Base-by-base conservation (phyloP, 345 rosid species). In the Eutrema heterophyllum region DNA sequence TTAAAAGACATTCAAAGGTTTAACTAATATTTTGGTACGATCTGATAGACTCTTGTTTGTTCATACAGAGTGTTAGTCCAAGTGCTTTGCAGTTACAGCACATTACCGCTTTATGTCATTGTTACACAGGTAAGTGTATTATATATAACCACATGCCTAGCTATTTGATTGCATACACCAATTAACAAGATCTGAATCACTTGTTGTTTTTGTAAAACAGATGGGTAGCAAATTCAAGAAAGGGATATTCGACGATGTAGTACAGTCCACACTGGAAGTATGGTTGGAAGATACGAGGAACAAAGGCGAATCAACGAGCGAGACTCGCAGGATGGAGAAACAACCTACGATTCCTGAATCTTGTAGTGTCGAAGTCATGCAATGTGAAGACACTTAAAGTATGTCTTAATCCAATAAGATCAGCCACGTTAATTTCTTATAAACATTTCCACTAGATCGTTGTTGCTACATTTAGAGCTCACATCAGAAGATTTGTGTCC, bases 51-150 rank as follows among this genome's bases (percentile, higher is more conserved):
- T 56, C n/a, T 36, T n/a, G n/a, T n/a, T 60, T 16, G 33, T 46
- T 76, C 43, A 12, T 77, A 65, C 87, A 94, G 98, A 21, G 87
- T 82, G 62, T 56, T 84, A 12, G 93, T 94, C 64, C 97, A 94
- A 85, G 92, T 89, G 36, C 86, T 94, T 10, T 94, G 98, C 84
- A 82, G 98, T 74, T 87, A 89, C 81, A 88, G 87, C 73, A 94
- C 98, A 50, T 78, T 91, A 60, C 98, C 96, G 36, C 60, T 91
- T 48, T 89, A 91, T 43, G 96, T 84, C 21, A 61, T 91, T 36
- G 97, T 91, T 60, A 80, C 95, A 46, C 95, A 85, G 83, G 98
- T 92, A 41, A 33, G 57, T 59, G 8, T 41, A 4, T 4, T 50
- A 2, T 24, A 9, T 16, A 8, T 56, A 13, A 14, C 62, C 36